Evolutionary conservation across 371 early-diverging fungal genomes (phyloP).

Genomic region (Rhizomucor pusillus): DNA sequence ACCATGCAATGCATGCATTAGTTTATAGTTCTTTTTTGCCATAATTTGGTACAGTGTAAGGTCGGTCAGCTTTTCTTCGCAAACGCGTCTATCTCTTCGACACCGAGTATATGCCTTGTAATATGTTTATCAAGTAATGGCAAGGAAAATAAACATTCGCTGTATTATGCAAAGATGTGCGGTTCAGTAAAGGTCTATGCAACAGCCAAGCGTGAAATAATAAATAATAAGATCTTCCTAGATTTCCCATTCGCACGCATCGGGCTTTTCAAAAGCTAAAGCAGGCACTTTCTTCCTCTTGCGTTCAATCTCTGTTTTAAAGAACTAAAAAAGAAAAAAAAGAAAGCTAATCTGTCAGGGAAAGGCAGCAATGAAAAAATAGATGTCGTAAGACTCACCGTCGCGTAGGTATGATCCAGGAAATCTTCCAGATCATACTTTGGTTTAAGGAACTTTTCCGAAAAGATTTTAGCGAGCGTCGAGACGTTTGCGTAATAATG

Average conservation of each 20-base stretch:
- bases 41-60: too few relatives aligned
- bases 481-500: slow-evolving; percentile 88
- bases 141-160: too few relatives aligned
- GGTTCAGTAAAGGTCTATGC: too few relatives aligned
- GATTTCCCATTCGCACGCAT: slow-evolving; percentile 31
- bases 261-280: slow-evolving; percentile 61
- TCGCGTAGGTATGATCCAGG: slow-evolving; percentile 87
- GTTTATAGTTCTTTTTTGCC: too few relatives aligned
- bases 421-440: slow-evolving; percentile 89
- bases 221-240: slow-evolving; percentile 11
- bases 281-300: slow-evolving; percentile 72
- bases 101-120: too few relatives aligned
- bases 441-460: slow-evolving; percentile 84
- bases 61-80: too few relatives aligned
- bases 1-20: too few relatives aligned
- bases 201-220: too few relatives aligned
- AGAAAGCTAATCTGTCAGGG: neutral
- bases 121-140: too few relatives aligned
- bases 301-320: slow-evolving; percentile 64
- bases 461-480: slow-evolving; percentile 79
- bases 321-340: slow-evolving; percentile 44
- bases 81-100: too few relatives aligned
- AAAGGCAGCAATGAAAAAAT: too few relatives aligned
- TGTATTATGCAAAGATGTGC: too few relatives aligned
- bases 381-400: slow-evolving; percentile 33